Evolutionary conservation across 2,329 filamentous ascomycete species (phyloP), one percentile per base, ranked within the genome.

Genomic region (Sphaerulina vaccinii): DNA sequence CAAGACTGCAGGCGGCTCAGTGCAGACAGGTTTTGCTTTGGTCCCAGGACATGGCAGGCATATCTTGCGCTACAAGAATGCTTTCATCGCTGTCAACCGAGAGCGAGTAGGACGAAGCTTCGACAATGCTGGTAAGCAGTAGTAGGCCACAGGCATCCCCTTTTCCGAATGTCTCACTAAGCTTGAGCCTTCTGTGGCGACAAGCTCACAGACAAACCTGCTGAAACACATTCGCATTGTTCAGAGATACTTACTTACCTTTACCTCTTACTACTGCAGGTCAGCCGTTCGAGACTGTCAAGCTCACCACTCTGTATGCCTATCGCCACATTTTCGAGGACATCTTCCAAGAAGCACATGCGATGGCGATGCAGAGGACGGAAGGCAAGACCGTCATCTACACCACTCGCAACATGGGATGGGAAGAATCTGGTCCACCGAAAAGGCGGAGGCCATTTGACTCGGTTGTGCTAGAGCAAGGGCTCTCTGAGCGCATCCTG

Each of bases 331-430:
- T 97, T 11, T 96, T 99, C 65, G 88, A 95, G 68, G 83, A 90
- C 18, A 83, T 99, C 11, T 96, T 99, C 64, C 79, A 79, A 18
- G 90, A 97, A 70, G 92, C 93, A 3, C 88, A 96, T 66, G 77
- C 81, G 15, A 79, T 96, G 53, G 90, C 91, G 1, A 80, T 84
- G 27, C 83, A 85, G 63, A 86, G 87, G 29, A 86, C 90, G 49
- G 89, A 97, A 69, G 93, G 93, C 19, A 96, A 95, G 73, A 99
- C 92, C 0, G 80, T 90, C 9, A 90, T 99, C 49, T 96, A 93
- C 70, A 90, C 88, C 19, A 86, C 88, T 18, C 83, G 88, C 68
- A 88, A 88, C 22, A 86, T 89, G 59, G 85, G 90, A 58, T 99
- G 93, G 93, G 79, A 84, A 53, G 83, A 82, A 10, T 87, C 97